These are phyloP conservation scores for Naganishia sp. DNA, from an alignment of 1,284 basidiomycete species.

Conservation along the genomic window DNA sequence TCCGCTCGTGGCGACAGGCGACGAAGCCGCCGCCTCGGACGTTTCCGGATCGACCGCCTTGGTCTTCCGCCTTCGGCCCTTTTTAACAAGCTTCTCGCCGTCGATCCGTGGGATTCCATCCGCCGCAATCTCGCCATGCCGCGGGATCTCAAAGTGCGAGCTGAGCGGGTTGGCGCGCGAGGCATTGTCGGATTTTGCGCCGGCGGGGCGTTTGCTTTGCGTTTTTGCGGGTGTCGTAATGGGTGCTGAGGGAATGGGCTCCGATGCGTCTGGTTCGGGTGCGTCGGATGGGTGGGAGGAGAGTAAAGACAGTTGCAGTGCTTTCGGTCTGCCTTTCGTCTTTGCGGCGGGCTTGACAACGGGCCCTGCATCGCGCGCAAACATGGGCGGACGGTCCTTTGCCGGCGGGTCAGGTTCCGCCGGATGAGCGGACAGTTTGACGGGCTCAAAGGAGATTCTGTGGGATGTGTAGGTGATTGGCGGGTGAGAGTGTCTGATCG, in stretches of 20 bases:
- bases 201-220: not conserved
- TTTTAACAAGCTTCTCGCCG: not conserved
- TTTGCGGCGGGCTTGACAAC: not conserved
- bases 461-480: slow-evolving; percentile 21
- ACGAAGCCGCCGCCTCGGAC: not conserved
- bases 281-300: not conserved
- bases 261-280: not conserved
- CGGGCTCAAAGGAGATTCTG: slow-evolving; percentile 29
- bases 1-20: not conserved
- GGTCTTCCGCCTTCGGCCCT: slow-evolving; percentile 1
- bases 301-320: not conserved
- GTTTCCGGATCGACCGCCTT: not conserved
- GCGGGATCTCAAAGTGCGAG: slow-evolving; percentile 9
- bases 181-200: not conserved
- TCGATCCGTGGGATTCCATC: slow-evolving; percentile 24
- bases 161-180: slow-evolving; percentile 16
- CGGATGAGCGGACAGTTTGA: slow-evolving; percentile 16
- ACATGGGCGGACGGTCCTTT: slow-evolving; percentile 15
- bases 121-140: slow-evolving; percentile 7
- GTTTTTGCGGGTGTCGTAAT: not conserved
- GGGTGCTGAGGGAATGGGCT: not conserved
- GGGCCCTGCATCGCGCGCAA: slow-evolving; percentile 10
- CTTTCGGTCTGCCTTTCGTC: not conserved
- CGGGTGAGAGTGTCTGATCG: slow-evolving; percentile 28
- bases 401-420: not conserved